Percentiles rank a stretch among this genome's conserved stretches.
These are phyloP conservation scores for Brassica nigra DNA, from an alignment of 345 rosid species.

Conservation along the genomic window DNA sequence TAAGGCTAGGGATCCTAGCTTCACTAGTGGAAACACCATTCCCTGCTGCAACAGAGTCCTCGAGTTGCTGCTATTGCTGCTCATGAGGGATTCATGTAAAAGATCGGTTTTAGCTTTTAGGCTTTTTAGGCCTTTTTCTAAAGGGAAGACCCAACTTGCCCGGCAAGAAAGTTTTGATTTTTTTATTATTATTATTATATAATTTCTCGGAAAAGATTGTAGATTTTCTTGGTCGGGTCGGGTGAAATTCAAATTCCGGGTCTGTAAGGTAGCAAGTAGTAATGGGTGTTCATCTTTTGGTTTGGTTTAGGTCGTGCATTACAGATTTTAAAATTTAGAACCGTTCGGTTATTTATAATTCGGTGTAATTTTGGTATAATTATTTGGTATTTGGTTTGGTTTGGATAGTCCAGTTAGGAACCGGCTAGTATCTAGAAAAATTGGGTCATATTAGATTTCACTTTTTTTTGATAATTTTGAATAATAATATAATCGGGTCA, in stretches of 20 bases:
- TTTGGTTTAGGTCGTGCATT: background rate
- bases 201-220: no score
- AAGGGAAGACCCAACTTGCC: background rate
- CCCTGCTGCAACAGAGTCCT: background rate
- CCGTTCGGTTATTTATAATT: no score
- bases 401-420: no score
- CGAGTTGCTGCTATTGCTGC: background rate
- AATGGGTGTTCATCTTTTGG: background rate
- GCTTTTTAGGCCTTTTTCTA: background rate
- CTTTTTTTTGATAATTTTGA: no score
- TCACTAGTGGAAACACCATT: constrained; percentile 32
- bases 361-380: no score
- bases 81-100: background rate
- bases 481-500: no score
- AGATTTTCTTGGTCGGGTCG: background rate
- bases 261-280: background rate
- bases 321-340: no score
- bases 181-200: background rate
- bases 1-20: constrained; percentile 80
- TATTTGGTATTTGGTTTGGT: no score
- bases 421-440: no score
- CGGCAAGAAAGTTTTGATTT: background rate
- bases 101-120: background rate
- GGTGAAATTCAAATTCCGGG: background rate
- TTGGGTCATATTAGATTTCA: no score